Evolutionary conservation across 2,329 filamentous ascomycete genomes (phyloP), one percentile per base, ranked within the genome.

Genomic region (Colletotrichum aenigma): DNA sequence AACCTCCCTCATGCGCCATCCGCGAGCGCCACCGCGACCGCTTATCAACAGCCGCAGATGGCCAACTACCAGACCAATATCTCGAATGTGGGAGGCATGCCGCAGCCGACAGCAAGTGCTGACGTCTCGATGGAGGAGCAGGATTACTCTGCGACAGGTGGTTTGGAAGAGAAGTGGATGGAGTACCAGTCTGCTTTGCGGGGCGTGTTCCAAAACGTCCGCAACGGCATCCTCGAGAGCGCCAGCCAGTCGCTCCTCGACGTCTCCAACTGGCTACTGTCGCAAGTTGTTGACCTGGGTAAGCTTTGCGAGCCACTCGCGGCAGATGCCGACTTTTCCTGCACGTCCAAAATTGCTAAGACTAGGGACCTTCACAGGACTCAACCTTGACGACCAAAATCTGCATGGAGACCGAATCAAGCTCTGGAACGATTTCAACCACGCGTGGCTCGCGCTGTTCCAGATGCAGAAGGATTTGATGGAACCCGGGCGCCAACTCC

Each of bases 401-500:
- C 90, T 95, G 71, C 93, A 97, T 81, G 86, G 89, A 71, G 93
- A 97, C 79, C 93, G 96, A 71, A 90, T 98, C 78, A 93, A 93
- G 81, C 87, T 98, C 8, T 99, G 97, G 97, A 93, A 94, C 80
- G 94, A 98, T 79, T 98, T 98, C 87, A 98, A 99, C 84, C 91
- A 95, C 74, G 96, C 95, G 75, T 98, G 96, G 96, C 90, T 98
- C 48, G 91, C 93, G 6, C 87, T 97, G 8, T 91, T 96, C 66
- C 95, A 97, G 82, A 94, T 92, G 79, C 96, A 98, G 83, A 95
- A 94, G 81, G 94, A 98, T 70, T 86, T 96, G 83, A 88, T 94
- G 81, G 88, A 89, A 67, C 90, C 90, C 0, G 90, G 90, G 21
- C 88, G 91, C 77, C 88, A 90, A 73, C 86, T 89, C 6, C 88